Evolutionary conservation across 2,329 filamentous ascomycete species (phyloP).

Genomic region (Cryphonectria naterciae): DNA sequence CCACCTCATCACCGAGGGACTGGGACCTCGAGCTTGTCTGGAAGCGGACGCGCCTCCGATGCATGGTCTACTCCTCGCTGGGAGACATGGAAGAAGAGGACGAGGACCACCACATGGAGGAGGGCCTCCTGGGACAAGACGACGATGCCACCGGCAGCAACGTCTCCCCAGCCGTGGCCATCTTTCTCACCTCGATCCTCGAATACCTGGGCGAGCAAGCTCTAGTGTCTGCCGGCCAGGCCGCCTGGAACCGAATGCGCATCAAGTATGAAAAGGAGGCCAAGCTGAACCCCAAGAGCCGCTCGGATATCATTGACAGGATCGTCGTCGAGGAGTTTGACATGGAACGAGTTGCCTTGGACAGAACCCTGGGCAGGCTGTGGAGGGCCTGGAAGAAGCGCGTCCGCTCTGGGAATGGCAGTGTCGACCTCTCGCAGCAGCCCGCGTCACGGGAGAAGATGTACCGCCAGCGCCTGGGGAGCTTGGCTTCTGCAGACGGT

Average conservation of each 20-base stretch:
- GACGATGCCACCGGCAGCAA: slow-evolving; percentile 65
- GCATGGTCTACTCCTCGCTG: slow-evolving; percentile 97
- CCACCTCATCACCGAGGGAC: slow-evolving; percentile 53
- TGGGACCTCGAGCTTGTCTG: slow-evolving; percentile 94
- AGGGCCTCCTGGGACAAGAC: slow-evolving; percentile 70
- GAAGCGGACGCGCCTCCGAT: slow-evolving; percentile 89
- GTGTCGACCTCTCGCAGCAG: slow-evolving; percentile 50
- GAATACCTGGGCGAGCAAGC: slow-evolving; percentile 94
- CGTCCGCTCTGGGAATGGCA: slow-evolving; percentile 59
- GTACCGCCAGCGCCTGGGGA: slow-evolving; percentile 44
- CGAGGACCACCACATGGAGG: slow-evolving; percentile 84
- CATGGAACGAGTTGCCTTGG: slow-evolving; percentile 90
- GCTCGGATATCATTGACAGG: slow-evolving; percentile 60
- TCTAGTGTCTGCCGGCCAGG: slow-evolving; percentile 83
- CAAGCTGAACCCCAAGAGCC: slow-evolving; percentile 52
- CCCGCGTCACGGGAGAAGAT: slow-evolving; percentile 52
- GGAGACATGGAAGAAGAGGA: slow-evolving; percentile 98
- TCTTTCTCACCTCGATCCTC: slow-evolving; percentile 92
- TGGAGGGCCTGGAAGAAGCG: slow-evolving; percentile 97
- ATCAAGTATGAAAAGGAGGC: slow-evolving; percentile 63
- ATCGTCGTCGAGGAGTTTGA: slow-evolving; percentile 88
- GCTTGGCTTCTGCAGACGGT: slow-evolving; percentile 40
- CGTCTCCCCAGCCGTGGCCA: slow-evolving; percentile 88
- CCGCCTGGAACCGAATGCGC: slow-evolving; percentile 72
- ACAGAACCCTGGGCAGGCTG: slow-evolving; percentile 82